Percentiles rank a stretch among this genome's conserved stretches.
These are phyloP conservation scores for Bremia lactucae DNA, from an alignment of 352 stramenopile species.

Conservation along the genomic window DNA sequence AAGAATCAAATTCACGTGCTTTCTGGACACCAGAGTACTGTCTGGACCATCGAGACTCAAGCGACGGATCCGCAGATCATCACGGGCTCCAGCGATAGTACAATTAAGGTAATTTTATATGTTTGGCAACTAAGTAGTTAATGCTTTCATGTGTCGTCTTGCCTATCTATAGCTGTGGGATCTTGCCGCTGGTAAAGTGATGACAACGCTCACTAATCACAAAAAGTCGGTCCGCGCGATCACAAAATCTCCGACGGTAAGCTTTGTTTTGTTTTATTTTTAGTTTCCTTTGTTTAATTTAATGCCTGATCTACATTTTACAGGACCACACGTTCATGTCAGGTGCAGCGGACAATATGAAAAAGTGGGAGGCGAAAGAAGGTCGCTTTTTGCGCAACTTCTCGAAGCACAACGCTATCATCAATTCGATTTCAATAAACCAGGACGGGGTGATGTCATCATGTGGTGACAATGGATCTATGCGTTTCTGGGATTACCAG, in stretches of 20 bases:
- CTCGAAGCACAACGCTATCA: slow-evolving; percentile 93
- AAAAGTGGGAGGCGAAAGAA: slow-evolving; percentile 97
- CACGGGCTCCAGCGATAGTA: slow-evolving; percentile 89
- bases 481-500: slow-evolving; percentile 98
- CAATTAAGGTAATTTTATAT: slow-evolving; percentile 72
- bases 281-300: background rate
- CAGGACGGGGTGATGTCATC: slow-evolving; percentile 95
- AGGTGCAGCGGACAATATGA: slow-evolving; percentile 95
- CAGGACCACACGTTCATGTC: slow-evolving; percentile 95
- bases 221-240: slow-evolving; percentile 96
- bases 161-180: slow-evolving; percentile 87
- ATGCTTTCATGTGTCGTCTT: background rate
- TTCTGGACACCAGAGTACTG: slow-evolving; percentile 94
- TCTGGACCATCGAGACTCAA: slow-evolving; percentile 93
- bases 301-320: background rate
- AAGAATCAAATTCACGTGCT: slow-evolving; percentile 97
- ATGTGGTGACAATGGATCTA: slow-evolving; percentile 93
- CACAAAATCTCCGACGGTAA: slow-evolving; percentile 76
- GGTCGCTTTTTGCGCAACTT: slow-evolving; percentile 96
- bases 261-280: background rate
- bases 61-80: slow-evolving; percentile 93
- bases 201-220: slow-evolving; percentile 99
- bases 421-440: slow-evolving; percentile 98
- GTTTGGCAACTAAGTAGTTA: background rate
- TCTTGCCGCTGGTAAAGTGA: slow-evolving; percentile 94